phyloP scores from a whole-genome alignment of 495 filamentous ascomycete genomes.

The Parathielavia appendiculata region DNA sequence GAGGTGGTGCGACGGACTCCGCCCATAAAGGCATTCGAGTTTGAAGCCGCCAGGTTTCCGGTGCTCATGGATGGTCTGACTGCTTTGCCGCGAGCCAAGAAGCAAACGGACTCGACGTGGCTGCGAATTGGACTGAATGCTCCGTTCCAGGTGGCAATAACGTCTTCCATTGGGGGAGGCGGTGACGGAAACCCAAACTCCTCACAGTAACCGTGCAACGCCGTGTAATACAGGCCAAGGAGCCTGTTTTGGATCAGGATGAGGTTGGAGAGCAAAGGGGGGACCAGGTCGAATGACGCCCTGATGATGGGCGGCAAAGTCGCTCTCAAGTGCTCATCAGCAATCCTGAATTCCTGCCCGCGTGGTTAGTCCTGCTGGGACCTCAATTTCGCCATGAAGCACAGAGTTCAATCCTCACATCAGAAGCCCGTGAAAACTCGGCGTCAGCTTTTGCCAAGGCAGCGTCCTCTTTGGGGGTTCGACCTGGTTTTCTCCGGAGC shows the following conservation, averaged over 20 bases:
- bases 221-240: slow-evolving; percentile 79
- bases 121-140: slow-evolving; percentile 60
- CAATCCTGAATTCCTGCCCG: slow-evolving; percentile 65
- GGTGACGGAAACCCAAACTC: slow-evolving; percentile 67
- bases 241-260: slow-evolving; percentile 80
- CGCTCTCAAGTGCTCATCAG: slow-evolving; percentile 75
- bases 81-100: slow-evolving; percentile 69
- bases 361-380: slow-evolving; percentile 12
- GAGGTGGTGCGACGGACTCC: slow-evolving; percentile 32
- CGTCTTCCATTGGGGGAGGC: slow-evolving; percentile 65
- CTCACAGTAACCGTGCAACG: slow-evolving; percentile 71
- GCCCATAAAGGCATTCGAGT: slow-evolving; percentile 20
- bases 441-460: slow-evolving; percentile 69
- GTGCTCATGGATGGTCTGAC: slow-evolving; percentile 56
- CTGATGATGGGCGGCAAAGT: slow-evolving; percentile 70
- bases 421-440: slow-evolving; percentile 64
- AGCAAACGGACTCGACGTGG: slow-evolving; percentile 67
- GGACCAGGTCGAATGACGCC: slow-evolving; percentile 72
- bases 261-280: slow-evolving; percentile 67
- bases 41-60: slow-evolving; percentile 15
- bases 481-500: slow-evolving; percentile 63
- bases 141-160: slow-evolving; percentile 64
- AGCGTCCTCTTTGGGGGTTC: slow-evolving; percentile 72
- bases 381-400: background rate
- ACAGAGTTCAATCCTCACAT: slow-evolving; percentile 42